Base-by-base conservation (phyloP, 768 basidiomycete genomes). In the Neoboletus brunneissimus region DNA sequence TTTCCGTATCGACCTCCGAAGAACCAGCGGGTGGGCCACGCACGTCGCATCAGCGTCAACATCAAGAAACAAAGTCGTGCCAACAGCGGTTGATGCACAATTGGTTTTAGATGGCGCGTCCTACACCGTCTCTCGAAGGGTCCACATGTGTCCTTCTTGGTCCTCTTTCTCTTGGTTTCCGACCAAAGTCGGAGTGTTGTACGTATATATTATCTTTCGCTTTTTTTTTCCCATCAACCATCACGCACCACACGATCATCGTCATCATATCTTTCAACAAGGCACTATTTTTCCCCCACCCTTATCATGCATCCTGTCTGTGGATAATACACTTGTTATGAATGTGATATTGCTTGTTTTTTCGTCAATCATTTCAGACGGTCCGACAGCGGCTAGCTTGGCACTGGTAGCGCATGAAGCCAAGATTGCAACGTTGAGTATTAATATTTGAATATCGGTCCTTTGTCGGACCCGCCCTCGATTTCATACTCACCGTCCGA, bases 31-130 rank as follows among this genome's bases (percentile, higher is more conserved):
- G 60, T 65, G 2, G 77, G 77, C 6, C 76, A 78, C 40, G 71
- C 73, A 13, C 69, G 72, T 29, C 74, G 77, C 15, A 67, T 77
- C 57, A 78, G 73, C 54, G 71, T 77, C 55, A 56, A 66, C 41
- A 54, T 75, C 63, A 75, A 72, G 64, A 72, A 71, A 46, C 54
- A 56, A 0, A 31, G 16, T 54, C 53, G 58, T 5, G 29, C 44
- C 15, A 44, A 27, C 34, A 60, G 63, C 15, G 54, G 52, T 10
- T 70, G 49, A 69, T 29, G 31, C 8, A 1, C 7, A 3, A 5
- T 35, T 20, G 16, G 20, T 44, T 45, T 20, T 18, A 15, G 20
- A 34, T 5, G 23, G 34, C 10, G 16, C 16, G 51, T 10, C 15
- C 29, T 13, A 13, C 22, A 29, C 10, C 32, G 18, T 25, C n/a